Evolutionary conservation across 2,329 filamentous ascomycete genomes (phyloP).

Genomic region (Colletotrichum sidae): DNA sequence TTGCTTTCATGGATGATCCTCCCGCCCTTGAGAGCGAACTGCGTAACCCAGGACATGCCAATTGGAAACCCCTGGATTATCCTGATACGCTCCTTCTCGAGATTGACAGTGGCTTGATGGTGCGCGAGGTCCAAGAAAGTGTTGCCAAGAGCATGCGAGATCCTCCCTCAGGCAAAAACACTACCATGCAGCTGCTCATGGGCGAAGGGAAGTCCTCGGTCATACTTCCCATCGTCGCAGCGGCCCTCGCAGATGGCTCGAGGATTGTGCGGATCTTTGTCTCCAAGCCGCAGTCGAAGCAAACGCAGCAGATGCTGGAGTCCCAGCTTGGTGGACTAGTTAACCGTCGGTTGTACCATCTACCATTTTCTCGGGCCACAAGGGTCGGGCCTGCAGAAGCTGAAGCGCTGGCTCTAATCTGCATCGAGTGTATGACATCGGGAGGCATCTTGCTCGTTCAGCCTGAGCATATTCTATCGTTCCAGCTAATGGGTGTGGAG

Average conservation of each 20-base stretch:
- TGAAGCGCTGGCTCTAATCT: slow-evolving; percentile 55
- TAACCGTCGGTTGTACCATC: slow-evolving; percentile 62
- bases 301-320: slow-evolving; percentile 69
- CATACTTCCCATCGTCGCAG: slow-evolving; percentile 73
- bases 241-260: slow-evolving; percentile 60
- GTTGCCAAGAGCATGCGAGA: slow-evolving; percentile 69
- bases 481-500: slow-evolving; percentile 71
- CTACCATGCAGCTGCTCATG: slow-evolving; percentile 76
- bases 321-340: slow-evolving; percentile 67
- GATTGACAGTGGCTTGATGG: slow-evolving; percentile 70
- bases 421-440: slow-evolving; percentile 58
- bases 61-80: slow-evolving; percentile 62
- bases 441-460: slow-evolving; percentile 70
- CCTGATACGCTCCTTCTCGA: slow-evolving; percentile 75
- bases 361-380: slow-evolving; percentile 69
- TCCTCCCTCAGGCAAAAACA: slow-evolving; percentile 54
- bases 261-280: slow-evolving; percentile 70
- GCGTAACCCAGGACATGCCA: slow-evolving; percentile 62
- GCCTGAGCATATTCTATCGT: slow-evolving; percentile 73
- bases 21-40: slow-evolving; percentile 55
- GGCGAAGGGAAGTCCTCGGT: slow-evolving; percentile 77
- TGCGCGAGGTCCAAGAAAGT: slow-evolving; percentile 68
- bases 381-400: slow-evolving; percentile 57
- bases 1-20: slow-evolving; percentile 30
- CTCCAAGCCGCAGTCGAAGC: slow-evolving; percentile 68